Conservation (phyloP, 2,329 filamentous ascomycete genomes). For the Aspergillus felis region DNA sequence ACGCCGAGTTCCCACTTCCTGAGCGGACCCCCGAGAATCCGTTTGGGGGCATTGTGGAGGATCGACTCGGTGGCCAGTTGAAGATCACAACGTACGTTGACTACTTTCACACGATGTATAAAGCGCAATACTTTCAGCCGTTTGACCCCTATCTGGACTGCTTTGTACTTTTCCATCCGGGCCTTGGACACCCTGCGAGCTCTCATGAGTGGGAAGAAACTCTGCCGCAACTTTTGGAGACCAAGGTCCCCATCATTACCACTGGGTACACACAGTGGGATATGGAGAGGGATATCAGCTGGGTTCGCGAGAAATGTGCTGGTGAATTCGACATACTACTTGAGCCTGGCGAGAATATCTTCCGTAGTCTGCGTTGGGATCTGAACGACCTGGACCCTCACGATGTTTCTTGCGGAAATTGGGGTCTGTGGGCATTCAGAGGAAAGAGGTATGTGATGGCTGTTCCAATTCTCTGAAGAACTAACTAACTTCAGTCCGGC, state of each 20-base stretch:
- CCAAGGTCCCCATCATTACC: constrained; percentile 88
- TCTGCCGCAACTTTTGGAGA: constrained; percentile 83
- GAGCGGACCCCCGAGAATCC: constrained; percentile 80
- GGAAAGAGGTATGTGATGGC: constrained; percentile 75
- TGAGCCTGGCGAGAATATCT: constrained; percentile 88
- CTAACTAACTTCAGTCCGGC: constrained; percentile 5
- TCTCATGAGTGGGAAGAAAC: constrained; percentile 94
- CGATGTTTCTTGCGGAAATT: constrained; percentile 92
- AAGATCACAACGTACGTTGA: constrained; percentile 98
- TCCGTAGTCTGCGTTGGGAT: constrained; percentile 94
- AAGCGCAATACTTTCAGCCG: constrained; percentile 83
- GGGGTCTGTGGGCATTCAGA: constrained; percentile 94
- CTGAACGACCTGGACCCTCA: constrained; percentile 92
- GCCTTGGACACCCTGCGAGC: constrained; percentile 87
- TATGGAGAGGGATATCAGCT: constrained; percentile 87
- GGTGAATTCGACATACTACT: constrained; percentile 91
- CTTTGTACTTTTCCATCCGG: constrained; percentile 95
- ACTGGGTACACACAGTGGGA: constrained; percentile 96
- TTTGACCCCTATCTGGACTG: constrained; percentile 99
- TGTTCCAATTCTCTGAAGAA: not conserved
- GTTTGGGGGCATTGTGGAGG: constrained; percentile 90
- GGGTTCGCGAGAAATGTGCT: constrained; percentile 77
- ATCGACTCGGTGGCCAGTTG: constrained; percentile 79
- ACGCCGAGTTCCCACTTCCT: constrained; percentile 87
- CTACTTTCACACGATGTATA: constrained; percentile 95